Base-by-base conservation (phyloP, 768 basidiomycete species). In the Lactarius evosmus region DNA sequence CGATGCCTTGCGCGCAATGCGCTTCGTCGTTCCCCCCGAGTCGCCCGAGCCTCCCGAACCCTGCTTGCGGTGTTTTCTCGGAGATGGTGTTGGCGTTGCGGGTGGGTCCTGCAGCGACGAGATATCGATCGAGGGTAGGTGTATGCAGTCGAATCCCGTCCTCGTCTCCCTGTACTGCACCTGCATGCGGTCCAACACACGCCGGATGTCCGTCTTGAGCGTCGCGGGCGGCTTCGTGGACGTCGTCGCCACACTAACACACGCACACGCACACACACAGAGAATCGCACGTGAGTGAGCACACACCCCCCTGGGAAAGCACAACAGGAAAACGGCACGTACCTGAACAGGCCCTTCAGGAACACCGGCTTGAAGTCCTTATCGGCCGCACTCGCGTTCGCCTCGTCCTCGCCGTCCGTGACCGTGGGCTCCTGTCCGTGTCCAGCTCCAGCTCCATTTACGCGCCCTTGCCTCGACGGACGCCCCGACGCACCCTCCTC, bases 341-440 rank as follows among this genome's bases (percentile, higher is more conserved):
- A 92, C 88, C 92, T 95, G 78, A 99, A 98, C 55, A 99, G 72
- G 7, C 97, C 97, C 76, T 98, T 99, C 71, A 98, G 77, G 76
- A 93, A 96, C 52, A 98, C 86, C 1, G 97, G 93, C 78, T 98
- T 98, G 71, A 93, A 88, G 62, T 92, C 89, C 75, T 86, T 87
- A 68, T 87, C 86, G 25, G 68, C 66, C 53, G 57, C 60, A 29
- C 40, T 61, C n/a, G 56, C 56, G 38, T 44, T 50, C 53, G 44
- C 8, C 56, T 56, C 62, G 3, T 67, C 68, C 55, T 63, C 62
- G 2, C 55, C 66, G 5, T 67, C 66, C 12, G 59, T 61, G n/a
- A 57, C n/a, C n/a, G n/a, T n/a, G n/a, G n/a, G 4, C 33, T 63
- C 62, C 1, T 41, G 58, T 19, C 30, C 58, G n/a, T 30, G 17